Conservation (phyloP, 2,329 filamentous ascomycete genomes). For the Allantophomopsis lycopodina region DNA sequence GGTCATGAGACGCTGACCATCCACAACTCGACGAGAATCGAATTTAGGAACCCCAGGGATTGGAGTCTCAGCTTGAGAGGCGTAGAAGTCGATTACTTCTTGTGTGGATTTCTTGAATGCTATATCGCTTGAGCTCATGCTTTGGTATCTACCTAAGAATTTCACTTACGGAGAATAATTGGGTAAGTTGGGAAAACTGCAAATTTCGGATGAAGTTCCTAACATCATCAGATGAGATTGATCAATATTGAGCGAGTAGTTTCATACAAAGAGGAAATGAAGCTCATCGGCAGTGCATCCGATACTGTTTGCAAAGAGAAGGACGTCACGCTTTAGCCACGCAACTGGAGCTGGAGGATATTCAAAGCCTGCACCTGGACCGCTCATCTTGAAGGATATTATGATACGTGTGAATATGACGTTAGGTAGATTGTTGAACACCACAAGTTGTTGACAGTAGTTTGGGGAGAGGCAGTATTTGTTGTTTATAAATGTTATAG, state of each 20-base stretch:
- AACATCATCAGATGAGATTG: conserved; percentile 2
- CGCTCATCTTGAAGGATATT: conserved; percentile 11
- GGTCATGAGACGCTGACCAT: conserved; percentile 52
- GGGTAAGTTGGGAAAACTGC: conserved; percentile 64
- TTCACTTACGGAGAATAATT: conserved; percentile 10
- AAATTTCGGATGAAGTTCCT: conserved; percentile 84
- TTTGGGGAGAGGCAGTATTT: too few relatives aligned
- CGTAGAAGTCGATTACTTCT: conserved; percentile 61
- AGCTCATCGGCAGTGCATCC: conserved; percentile 77
- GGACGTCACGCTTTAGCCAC: conserved; percentile 77
- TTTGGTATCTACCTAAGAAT: conserved; percentile 1
- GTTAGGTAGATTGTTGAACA: too few relatives aligned
- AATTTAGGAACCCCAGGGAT: conserved; percentile 56
- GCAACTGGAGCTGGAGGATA: conserved; percentile 63
- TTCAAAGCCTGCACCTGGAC: conserved; percentile 55
- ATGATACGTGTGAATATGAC: too few relatives aligned
- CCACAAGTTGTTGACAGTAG: too few relatives aligned
- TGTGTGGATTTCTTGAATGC: conserved; percentile 53
- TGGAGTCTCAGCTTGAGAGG: conserved; percentile 31
- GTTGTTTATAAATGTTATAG: too few relatives aligned
- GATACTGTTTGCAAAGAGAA: conserved; percentile 86
- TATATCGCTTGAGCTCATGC: conserved; percentile 10
- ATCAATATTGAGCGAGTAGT: background rate
- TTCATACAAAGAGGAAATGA: conserved; percentile 75
- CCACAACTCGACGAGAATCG: conserved; percentile 46